Base-by-base conservation (phyloP, 1,139 yeast genomes). In the Blastobotrys petasosporus region DNA sequence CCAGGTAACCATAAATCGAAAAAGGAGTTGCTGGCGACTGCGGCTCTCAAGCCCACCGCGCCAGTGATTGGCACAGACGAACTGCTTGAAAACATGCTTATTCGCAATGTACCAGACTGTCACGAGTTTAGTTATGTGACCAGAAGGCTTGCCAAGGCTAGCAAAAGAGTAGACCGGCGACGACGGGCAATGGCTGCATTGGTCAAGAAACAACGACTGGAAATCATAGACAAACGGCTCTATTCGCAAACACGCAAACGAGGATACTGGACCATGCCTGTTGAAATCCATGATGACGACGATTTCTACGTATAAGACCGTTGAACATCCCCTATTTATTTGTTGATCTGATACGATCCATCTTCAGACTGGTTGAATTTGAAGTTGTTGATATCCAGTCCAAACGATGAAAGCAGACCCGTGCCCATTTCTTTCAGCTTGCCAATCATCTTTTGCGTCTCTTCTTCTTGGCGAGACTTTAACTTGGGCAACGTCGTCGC, bases 381-480 rank as follows among this genome's bases (percentile, higher is more conserved):
- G 49, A 61, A 61, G 52, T 57, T 58, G 40, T 61, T 64, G 13
- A 62, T 48, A 39, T 56, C 55, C 47, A 61, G 43, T 5, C 65
- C 65, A 49, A 61, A 61, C 43, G 61, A 61, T 31, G 50, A 47
- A 20, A 61, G 51, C 4, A 61, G 36, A 2, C 60, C 58, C 40
- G 59, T 61, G 30, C 65, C 65, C 33, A 61, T 50, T 34, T 60
- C 64, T 39, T 61, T 61, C 32, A 61, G 47, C 41, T 61, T 59
- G 8, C 61, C 60, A 10, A 61, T 17, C 56, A 59, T 51, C 44
- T 61, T 57, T 25, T 57, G 54, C 5, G 63, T 59, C 44, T 61
- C 64, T 9, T 41, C 42, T 32, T 60, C 47, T 38, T 60, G 63
- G 12, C 54, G 54, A 6, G 44, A 46, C 37, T 54, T 54, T 13